phyloP scores from a whole-genome alignment of 352 stramenopile genomes.

The Phytophthora constricta region DNA sequence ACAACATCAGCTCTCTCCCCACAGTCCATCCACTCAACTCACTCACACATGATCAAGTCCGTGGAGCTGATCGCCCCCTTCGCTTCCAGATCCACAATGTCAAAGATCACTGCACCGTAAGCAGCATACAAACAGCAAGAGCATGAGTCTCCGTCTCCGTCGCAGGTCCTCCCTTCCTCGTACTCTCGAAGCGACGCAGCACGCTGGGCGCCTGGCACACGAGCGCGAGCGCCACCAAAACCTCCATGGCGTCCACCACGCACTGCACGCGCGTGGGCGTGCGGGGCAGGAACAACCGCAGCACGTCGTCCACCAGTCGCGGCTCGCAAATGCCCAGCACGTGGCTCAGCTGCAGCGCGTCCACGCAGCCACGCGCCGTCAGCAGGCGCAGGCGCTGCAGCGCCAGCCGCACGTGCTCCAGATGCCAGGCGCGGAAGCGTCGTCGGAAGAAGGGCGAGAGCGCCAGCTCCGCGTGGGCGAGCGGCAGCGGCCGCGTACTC shows the following conservation, averaged over 20 bases:
- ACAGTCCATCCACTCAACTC: background rate
- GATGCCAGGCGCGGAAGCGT: slow-evolving; percentile 63
- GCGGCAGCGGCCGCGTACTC: slow-evolving; percentile 61
- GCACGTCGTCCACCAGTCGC: slow-evolving; percentile 51
- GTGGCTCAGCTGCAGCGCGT: slow-evolving; percentile 53
- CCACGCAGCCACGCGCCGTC: slow-evolving; percentile 65
- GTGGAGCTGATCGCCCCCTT: slow-evolving; percentile 41
- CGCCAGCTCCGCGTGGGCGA: slow-evolving; percentile 48
- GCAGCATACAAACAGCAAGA: slow-evolving; percentile 2
- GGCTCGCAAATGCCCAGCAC: slow-evolving; percentile 64
- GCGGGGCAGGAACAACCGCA: slow-evolving; percentile 62
- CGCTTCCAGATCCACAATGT: slow-evolving; percentile 54
- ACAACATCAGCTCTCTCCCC: background rate
- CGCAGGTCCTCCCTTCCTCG: slow-evolving; percentile 2
- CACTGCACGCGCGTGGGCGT: slow-evolving; percentile 63
- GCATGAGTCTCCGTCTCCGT: no score
- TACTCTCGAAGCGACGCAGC: slow-evolving; percentile 64
- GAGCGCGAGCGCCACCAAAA: slow-evolving; percentile 65
- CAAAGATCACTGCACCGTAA: slow-evolving; percentile 79
- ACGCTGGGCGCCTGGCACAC: slow-evolving; percentile 69
- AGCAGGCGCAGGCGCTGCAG: slow-evolving; percentile 61
- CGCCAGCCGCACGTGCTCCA: slow-evolving; percentile 59
- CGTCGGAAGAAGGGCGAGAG: slow-evolving; percentile 56
- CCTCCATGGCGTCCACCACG: slow-evolving; percentile 77
- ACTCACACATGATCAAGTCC: slow-evolving; percentile 59